Conservation (phyloP, 129 eudicot genomes). For the Flaveria ramosissima region DNA sequence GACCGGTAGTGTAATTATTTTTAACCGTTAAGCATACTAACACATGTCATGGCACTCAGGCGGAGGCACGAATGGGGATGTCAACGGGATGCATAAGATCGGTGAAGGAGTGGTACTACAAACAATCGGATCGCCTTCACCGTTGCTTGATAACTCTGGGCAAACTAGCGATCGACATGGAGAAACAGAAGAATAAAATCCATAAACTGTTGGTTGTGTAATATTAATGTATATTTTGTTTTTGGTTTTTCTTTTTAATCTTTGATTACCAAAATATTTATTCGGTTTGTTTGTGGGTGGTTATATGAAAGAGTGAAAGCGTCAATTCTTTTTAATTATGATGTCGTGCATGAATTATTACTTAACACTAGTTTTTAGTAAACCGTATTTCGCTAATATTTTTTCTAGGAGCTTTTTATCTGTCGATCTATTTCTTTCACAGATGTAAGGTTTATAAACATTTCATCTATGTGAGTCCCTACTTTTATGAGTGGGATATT, state of each 20-base stretch:
- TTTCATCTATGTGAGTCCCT: no score
- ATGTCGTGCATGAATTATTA: not conserved
- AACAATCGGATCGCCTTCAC: constrained; percentile 37
- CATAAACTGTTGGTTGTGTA: not conserved
- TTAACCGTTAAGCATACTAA: not conserved
- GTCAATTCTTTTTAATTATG: not conserved
- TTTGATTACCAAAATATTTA: not conserved
- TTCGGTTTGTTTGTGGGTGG: not conserved
- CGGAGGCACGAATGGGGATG: constrained; percentile 20
- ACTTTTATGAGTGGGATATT: no score
- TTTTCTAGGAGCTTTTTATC: no score
- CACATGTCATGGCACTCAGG: not conserved
- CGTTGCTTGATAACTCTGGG: constrained; percentile 25
- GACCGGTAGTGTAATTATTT: not conserved
- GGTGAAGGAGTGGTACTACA: constrained; percentile 26
- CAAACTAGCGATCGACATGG: constrained; percentile 20
- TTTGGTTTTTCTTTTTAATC: not conserved
- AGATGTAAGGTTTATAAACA: no score
- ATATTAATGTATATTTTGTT: constrained; percentile 9
- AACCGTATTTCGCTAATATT: no score
- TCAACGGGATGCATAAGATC: constrained; percentile 6
- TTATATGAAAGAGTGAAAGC: not conserved
- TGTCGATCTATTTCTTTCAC: no score
- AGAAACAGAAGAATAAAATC: not conserved
- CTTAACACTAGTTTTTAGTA: not conserved